Percentiles rank a stretch among this genome's conserved stretches.
Conservation (phyloP, 1,284 basidiomycete species). For the Leucoagaricus sp. region DNA sequence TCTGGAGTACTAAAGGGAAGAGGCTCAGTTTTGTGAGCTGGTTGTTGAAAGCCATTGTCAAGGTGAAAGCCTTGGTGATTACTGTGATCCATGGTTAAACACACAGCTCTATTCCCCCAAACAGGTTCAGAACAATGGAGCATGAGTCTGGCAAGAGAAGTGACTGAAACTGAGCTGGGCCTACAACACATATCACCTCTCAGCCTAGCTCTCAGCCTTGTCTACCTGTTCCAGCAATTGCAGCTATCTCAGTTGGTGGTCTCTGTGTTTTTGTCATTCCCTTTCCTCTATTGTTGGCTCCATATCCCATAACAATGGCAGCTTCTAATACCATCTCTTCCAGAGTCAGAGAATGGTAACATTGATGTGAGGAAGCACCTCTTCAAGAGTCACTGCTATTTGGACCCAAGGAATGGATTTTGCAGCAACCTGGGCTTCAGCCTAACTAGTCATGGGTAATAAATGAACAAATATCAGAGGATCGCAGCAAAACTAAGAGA, state of each 20-base stretch:
- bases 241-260: conserved; percentile 60
- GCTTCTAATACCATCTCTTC: conserved; percentile 64
- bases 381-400: conserved; percentile 70
- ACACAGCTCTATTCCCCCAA: too few relatives aligned
- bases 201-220: conserved; percentile 10
- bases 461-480: background rate
- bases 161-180: too few relatives aligned
- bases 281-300: conserved; percentile 44
- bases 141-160: too few relatives aligned
- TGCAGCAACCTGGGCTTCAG: conserved; percentile 42
- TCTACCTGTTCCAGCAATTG: conserved; percentile 29
- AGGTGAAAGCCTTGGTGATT: too few relatives aligned
- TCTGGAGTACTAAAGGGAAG: too few relatives aligned
- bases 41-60: too few relatives aligned
- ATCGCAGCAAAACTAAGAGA: background rate
- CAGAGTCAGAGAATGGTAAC: conserved; percentile 59
- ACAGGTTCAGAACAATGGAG: too few relatives aligned
- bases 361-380: conserved; percentile 41
- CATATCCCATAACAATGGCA: conserved; percentile 50
- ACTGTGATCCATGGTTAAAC: too few relatives aligned
- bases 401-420: conserved; percentile 68
- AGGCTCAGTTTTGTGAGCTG: too few relatives aligned
- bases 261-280: conserved; percentile 56
- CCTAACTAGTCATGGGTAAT: conserved; percentile 12
- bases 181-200: background rate